These are phyloP conservation scores for Speleostelium caveatum DNA, from an alignment of 78 protist species.

Conservation along the genomic window DNA sequence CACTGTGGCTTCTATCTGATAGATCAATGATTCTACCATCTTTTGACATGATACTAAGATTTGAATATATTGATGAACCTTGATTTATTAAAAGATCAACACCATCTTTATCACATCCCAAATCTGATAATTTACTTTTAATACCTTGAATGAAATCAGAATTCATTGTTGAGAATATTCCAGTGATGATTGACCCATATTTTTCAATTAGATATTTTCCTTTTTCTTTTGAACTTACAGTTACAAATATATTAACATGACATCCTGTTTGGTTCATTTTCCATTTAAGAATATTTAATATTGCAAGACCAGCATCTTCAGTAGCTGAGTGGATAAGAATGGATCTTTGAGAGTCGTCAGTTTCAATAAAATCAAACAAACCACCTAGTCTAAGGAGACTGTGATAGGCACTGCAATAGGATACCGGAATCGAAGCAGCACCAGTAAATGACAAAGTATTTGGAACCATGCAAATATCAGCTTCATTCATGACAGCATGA, in stretches of 20 bases:
- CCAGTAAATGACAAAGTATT: neutral
- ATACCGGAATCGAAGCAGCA: conserved; percentile 9
- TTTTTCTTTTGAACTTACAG: conserved; percentile 35
- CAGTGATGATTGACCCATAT: conserved; percentile 57
- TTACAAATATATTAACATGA: neutral
- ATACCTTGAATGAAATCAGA: conserved; percentile 2
- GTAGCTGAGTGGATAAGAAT: conserved; percentile 23
- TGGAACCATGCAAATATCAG: neutral
- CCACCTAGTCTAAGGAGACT: neutral
- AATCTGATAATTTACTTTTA: conserved; percentile 8
- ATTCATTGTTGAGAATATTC: neutral
- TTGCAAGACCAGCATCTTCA: conserved; percentile 47
- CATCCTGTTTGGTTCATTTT: conserved; percentile 15
- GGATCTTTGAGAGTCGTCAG: neutral
- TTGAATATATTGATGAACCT: conserved; percentile 5
- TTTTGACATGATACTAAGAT: neutral
- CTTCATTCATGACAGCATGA: neutral
- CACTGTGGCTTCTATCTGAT: conserved; percentile 31
- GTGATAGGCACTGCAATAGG: neutral
- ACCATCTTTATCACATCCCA: conserved; percentile 4
- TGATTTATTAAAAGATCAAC: conserved; percentile 71
- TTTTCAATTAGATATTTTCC: neutral
- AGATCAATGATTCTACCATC: conserved; percentile 69
- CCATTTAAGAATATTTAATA: conserved; percentile 85
- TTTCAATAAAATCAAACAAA: conserved; percentile 1